Conservation (phyloP, 306 rosid genomes). For the Gastrolobium bilobum region DNA sequence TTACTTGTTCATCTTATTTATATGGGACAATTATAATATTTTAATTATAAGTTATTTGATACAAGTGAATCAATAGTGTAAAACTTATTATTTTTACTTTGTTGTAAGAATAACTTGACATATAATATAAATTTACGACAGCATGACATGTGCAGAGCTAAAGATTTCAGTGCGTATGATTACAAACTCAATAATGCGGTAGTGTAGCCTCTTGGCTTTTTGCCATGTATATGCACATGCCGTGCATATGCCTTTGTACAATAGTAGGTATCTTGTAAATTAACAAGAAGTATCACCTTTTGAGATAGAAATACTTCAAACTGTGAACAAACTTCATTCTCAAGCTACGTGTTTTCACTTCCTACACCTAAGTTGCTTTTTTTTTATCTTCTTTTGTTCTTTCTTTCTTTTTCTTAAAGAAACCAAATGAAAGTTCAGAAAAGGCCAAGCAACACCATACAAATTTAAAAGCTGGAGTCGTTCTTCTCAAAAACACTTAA, state of each 20-base stretch:
- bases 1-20: too few species aligned
- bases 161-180: constrained; percentile 35
- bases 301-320: constrained; percentile 52
- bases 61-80: too few species aligned
- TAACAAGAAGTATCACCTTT: constrained; percentile 57
- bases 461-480: constrained; percentile 55
- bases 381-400: constrained; percentile 49
- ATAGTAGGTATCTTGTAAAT: constrained; percentile 51
- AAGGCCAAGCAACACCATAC: constrained; percentile 54
- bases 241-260: constrained; percentile 37
- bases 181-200: constrained; percentile 35
- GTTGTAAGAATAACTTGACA: too few species aligned
- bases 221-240: constrained; percentile 42
- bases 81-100: too few species aligned
- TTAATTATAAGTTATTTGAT: too few species aligned
- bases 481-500: constrained; percentile 59
- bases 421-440: constrained; percentile 59
- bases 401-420: constrained; percentile 58
- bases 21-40: too few species aligned
- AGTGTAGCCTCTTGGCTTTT: constrained; percentile 25
- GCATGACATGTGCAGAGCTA: constrained; percentile 42
- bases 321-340: constrained; percentile 65
- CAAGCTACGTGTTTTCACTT: constrained; percentile 72
- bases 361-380: constrained; percentile 53
- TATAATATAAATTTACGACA: not conserved